Base-by-base conservation (phyloP, 495 filamentous ascomycete species). In the Trichoderma gamsii region DNA sequence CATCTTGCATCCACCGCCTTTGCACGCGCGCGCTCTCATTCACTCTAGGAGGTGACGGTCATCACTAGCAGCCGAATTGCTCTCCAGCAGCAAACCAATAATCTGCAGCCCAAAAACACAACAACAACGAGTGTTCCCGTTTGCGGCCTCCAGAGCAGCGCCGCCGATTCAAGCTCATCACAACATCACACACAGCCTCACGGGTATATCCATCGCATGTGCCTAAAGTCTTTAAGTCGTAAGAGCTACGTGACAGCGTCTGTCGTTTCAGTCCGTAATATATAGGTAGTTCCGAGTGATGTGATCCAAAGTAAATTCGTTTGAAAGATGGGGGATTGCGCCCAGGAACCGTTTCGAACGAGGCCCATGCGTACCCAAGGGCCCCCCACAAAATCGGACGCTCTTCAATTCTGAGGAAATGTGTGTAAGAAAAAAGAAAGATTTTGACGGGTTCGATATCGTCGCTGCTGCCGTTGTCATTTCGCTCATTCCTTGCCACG, bases 181-280 rank as follows among this genome's bases (percentile, higher is more conserved):
- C 63, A 65, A 41, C 32, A 65, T 44, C 32, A 65, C 63, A 65
- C 32, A 65, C 18, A 65, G 65, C 44, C 65, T 66, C 43, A 25
- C n/a, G 65, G 65, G 65, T 66, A 66, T 66, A 66, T 66, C 65
- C 65, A 66, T 66, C 65, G 65, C 65, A 41, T 46, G 41, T 51
- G 65, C 43, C 63, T 65, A 21, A 64, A 65, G 63, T 65, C 63
- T 65, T 65, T 25, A 43, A 41, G 63, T 65, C 63, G 63, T 65
- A 65, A 65, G 63, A 44, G 63, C 63, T 44, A 65, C 63, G 32
- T 41, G 63, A 41, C 32, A 65, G 63, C 41, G 63, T 44, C 35
- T 66, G 41, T 44, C 43, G 41, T 66, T 23, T 46, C 27, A 32
- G 27, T 49, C 43, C 65, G 43, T 51, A 49, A 51, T 61, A 61